Evolutionary conservation across 164 flowering plant species (phyloP).

Genomic region (Kalanchoe fedtschenkoi): DNA sequence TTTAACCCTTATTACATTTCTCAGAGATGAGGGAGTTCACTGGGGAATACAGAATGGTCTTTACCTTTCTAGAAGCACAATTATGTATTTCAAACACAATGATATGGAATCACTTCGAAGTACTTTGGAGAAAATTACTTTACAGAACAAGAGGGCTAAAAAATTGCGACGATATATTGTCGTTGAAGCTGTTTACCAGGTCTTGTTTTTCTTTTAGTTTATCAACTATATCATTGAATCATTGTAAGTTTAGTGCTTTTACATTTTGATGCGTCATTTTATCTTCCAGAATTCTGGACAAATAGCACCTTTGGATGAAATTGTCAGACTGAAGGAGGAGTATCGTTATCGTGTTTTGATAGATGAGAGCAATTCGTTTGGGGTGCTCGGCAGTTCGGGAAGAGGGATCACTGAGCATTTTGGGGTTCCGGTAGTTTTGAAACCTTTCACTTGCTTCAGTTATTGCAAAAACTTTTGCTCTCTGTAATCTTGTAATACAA

Average conservation of each 20-base stretch:
- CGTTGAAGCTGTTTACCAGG: conserved; percentile 97
- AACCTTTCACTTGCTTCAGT: conserved; percentile 7
- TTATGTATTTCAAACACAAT: conserved; percentile 90
- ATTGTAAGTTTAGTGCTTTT: not conserved
- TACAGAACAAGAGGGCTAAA: conserved; percentile 55
- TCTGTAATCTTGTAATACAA: conserved; percentile 8
- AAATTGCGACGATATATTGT: conserved; percentile 89
- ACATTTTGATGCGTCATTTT: conserved; percentile 1
- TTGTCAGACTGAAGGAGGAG: conserved; percentile 75
- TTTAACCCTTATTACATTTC: not conserved
- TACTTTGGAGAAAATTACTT: conserved; percentile 63
- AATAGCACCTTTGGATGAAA: conserved; percentile 84
- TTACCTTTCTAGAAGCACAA: conserved; percentile 86
- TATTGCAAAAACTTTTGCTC: not conserved
- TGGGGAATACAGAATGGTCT: conserved; percentile 99
- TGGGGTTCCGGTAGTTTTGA: conserved; percentile 66
- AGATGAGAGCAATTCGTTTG: conserved; percentile 96
- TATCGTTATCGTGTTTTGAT: conserved; percentile 75
- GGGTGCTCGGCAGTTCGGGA: conserved; percentile 85
- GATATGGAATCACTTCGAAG: conserved; percentile 71
- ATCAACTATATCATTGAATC: not conserved
- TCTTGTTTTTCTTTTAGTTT: conserved; percentile 13
- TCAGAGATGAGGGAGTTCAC: conserved; percentile 96
- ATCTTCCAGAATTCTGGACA: conserved; percentile 85
- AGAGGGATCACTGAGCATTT: conserved; percentile 82